Evolutionary conservation across 441 rosid genomes (phyloP).

Genomic region (Euphorbia corollata): DNA sequence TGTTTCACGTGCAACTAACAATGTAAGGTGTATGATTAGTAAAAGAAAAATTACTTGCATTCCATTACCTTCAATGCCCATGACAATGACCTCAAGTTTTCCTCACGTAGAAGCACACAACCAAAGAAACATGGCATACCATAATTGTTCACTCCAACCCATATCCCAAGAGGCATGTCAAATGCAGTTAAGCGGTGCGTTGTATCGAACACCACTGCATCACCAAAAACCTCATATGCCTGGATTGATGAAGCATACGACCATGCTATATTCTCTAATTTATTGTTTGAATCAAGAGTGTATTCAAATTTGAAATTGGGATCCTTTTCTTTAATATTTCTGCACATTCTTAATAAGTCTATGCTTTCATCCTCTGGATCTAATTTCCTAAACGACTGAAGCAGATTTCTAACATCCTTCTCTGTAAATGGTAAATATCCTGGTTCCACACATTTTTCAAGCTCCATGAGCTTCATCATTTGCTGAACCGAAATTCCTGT

Average conservation of each 20-base stretch:
- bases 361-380: slow-evolving; percentile 85
- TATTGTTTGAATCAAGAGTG: slow-evolving; percentile 54
- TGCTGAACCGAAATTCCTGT: slow-evolving; percentile 94
- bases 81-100: slow-evolving; percentile 65
- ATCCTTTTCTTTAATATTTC: slow-evolving; percentile 83
- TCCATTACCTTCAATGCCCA: slow-evolving; percentile 91
- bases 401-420: slow-evolving; percentile 91
- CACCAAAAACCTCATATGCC: slow-evolving; percentile 81
- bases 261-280: slow-evolving; percentile 89
- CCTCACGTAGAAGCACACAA: slow-evolving; percentile 76
- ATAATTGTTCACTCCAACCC: slow-evolving; percentile 88
- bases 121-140: slow-evolving; percentile 98
- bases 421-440: slow-evolving; percentile 93
- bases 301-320: slow-evolving; percentile 81
- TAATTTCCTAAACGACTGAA: slow-evolving; percentile 74
- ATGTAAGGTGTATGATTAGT: background rate
- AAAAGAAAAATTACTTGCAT: slow-evolving; percentile 10
- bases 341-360: slow-evolving; percentile 83
- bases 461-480: slow-evolving; percentile 98
- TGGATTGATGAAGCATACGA: slow-evolving; percentile 86
- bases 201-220: slow-evolving; percentile 88
- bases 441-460: slow-evolving; percentile 89
- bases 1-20: background rate
- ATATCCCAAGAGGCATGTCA: slow-evolving; percentile 94
- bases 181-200: slow-evolving; percentile 83